Evolutionary conservation across 1,284 basidiomycete genomes (phyloP).

Genomic region (Melampsora medusae): DNA sequence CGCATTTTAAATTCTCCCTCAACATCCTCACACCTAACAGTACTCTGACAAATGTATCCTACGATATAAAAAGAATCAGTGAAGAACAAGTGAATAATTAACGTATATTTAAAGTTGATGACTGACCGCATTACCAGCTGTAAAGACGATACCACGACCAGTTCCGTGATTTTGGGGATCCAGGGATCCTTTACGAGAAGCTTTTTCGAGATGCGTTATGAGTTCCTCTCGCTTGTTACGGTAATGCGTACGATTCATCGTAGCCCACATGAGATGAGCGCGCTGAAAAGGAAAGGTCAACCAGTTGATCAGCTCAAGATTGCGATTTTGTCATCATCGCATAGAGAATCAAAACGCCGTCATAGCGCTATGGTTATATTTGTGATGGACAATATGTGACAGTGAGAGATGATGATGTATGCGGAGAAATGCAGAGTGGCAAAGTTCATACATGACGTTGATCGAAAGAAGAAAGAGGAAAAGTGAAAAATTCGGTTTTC

Average conservation of each 20-base stretch:
- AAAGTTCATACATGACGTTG: not conserved
- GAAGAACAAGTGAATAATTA: conserved; percentile 43
- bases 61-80: not conserved
- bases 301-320: not conserved
- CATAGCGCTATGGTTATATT: no score
- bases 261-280: conserved; percentile 52
- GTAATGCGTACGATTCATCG: conserved; percentile 52
- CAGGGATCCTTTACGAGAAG: conserved; percentile 47
- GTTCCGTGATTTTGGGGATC: conserved; percentile 38
- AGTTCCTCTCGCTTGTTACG: conserved; percentile 53
- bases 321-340: no score
- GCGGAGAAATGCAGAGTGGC: not conserved
- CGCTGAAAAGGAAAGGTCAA: conserved; percentile 10
- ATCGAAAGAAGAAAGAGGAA: not conserved
- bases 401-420: not conserved
- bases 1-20: conserved; percentile 49
- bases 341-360: no score
- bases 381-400: not conserved
- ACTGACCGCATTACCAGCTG: conserved; percentile 57
- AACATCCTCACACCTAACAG: conserved; percentile 18
- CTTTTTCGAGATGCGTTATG: conserved; percentile 53
- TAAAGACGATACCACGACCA: conserved; percentile 57
- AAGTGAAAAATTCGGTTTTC: not conserved
- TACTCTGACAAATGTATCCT: conserved; percentile 23
- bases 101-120: conserved; percentile 47